Base-by-base conservation (phyloP, 306 rosid genomes). In the Calophaca sinica region DNA sequence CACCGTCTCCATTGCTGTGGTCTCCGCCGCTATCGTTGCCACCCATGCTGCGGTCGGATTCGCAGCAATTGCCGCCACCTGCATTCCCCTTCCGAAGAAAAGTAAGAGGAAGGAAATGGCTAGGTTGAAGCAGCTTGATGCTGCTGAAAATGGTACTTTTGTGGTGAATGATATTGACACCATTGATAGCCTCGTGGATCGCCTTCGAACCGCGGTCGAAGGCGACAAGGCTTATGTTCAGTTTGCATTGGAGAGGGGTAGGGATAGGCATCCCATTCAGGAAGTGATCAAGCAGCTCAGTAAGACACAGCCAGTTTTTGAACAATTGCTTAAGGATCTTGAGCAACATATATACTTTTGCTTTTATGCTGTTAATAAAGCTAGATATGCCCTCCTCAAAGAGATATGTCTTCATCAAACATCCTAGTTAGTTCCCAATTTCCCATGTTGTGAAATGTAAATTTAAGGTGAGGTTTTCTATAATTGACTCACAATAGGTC, bases 221-320 rank as follows among this genome's bases (percentile, higher is more conserved):
- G 82, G 78, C 0, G 92, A 90, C 74, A 89, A 79, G 82, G 49
- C 9, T 49, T 67, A 33, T 0, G 74, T 93, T 48, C 76, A 75
- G 46, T 39, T 86, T 9, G 96, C 86, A 29, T 68, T 93, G 84
- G 83, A 81, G 50, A 69, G 86, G 62, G 90, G 86, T 2, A 80
- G 72, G 44, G 91, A 86, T 26, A 77, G 75, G 70, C 89, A 86
- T 61, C 81, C 87, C 9, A 81, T 89, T 7, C 90, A 89, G 70
- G 84, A 77, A 75, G 97, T 90, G 64, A 68, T 91, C 36, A 90
- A 86, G 69, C 87, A 81, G 81, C 85, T 90, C 6, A 72, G 77
- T 29, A 83, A 78, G 82, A 80, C 64, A 63, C 78, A 62, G n/a
- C 76, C 61, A 5, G 82, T 58, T 29, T 75, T 90, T 62, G 78